These are phyloP conservation scores for Paxillus rubicundulus DNA, from an alignment of 768 basidiomycete species.

Conservation along the genomic window DNA sequence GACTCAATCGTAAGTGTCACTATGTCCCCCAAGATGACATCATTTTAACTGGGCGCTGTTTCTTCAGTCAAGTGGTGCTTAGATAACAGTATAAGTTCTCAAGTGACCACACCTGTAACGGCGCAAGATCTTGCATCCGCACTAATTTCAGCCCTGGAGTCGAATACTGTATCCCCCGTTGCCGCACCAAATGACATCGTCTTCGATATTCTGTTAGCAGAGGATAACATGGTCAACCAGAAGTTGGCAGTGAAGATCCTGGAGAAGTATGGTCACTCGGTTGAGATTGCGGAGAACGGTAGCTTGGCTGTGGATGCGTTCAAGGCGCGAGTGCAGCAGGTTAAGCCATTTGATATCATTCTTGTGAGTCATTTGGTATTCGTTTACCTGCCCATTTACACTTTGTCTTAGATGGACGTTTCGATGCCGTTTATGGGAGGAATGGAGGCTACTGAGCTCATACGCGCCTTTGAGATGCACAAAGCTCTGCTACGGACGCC, in stretches of 20 bases:
- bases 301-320: constrained; percentile 90
- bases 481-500: constrained; percentile 72
- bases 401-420: constrained; percentile 80
- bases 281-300: constrained; percentile 98
- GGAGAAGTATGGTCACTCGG: constrained; percentile 92
- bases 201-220: constrained; percentile 92
- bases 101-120: constrained; percentile 87
- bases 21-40: neutral
- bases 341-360: constrained; percentile 85
- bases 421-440: constrained; percentile 99
- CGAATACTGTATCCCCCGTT: constrained; percentile 88
- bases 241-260: constrained; percentile 95
- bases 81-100: constrained; percentile 93
- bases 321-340: constrained; percentile 69
- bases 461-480: constrained; percentile 79
- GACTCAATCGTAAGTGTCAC: constrained; percentile 62
- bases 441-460: constrained; percentile 94
- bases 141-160: constrained; percentile 90
- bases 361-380: constrained; percentile 52
- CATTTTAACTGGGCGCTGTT: neutral
- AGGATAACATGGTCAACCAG: constrained; percentile 95
- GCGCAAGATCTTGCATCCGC: constrained; percentile 89
- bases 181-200: constrained; percentile 81
- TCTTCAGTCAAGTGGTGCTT: constrained; percentile 88
- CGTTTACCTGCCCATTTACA: neutral